A percentile compares a stretch with the other conserved stretches of the same genome.
Conservation (phyloP, 495 filamentous ascomycete genomes). For the Letharia lupina region DNA sequence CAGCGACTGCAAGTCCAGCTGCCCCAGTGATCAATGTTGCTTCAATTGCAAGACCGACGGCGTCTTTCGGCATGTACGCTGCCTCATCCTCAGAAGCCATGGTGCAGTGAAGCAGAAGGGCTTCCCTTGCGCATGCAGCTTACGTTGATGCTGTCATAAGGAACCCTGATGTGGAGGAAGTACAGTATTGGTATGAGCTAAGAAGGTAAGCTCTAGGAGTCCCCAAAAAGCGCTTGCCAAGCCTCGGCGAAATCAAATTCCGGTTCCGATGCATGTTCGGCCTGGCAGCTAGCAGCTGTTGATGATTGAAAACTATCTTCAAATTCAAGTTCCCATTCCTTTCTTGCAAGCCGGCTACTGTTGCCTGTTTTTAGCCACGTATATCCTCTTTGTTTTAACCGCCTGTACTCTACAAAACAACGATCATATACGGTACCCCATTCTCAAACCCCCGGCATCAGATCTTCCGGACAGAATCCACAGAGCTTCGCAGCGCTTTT, state of each 20-base stretch:
- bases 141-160: not conserved
- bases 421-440: not conserved
- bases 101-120: conserved; percentile 31
- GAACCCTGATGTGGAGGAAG: not conserved
- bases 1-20: conserved; percentile 62
- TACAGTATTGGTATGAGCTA: not conserved
- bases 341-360: not conserved
- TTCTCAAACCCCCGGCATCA: not conserved
- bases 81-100: conserved; percentile 46
- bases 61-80: conserved; percentile 69
- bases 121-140: conserved; percentile 12
- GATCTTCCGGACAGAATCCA: not conserved
- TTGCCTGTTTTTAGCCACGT: not conserved
- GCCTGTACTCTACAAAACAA: not conserved
- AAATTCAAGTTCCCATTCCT: not conserved
- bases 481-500: not conserved
- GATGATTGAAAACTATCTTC: not conserved
- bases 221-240: not conserved
- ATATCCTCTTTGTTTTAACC: not conserved
- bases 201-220: not conserved
- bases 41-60: conserved; percentile 56
- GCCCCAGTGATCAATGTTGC: conserved; percentile 55
- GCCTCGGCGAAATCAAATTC: not conserved
- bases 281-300: not conserved
- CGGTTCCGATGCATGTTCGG: not conserved